These are phyloP conservation scores for Malassezia cuniculi DNA, from an alignment of 1,284 basidiomycete genomes.

Conservation along the genomic window DNA sequence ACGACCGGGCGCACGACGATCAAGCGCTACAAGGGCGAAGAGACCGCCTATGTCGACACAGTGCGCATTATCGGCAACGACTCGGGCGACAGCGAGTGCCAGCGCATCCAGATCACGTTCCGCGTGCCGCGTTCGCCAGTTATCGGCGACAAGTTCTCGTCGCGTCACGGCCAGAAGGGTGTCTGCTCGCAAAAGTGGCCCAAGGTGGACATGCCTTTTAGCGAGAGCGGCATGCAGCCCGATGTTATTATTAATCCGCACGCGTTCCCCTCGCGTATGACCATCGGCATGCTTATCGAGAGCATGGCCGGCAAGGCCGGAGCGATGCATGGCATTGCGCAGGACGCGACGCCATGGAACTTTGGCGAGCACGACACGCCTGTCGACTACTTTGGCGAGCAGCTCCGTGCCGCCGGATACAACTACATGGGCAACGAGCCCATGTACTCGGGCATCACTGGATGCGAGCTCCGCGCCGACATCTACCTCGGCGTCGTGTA, in stretches of 20 bases:
- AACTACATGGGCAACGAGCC: slow-evolving; percentile 99
- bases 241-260: slow-evolving; percentile 99
- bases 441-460: slow-evolving; percentile 99
- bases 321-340: slow-evolving; percentile 91
- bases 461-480: slow-evolving; percentile 92
- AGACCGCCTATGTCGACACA: slow-evolving; percentile 76
- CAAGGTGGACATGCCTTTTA: slow-evolving; percentile 94
- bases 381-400: slow-evolving; percentile 90
- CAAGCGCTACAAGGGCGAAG: slow-evolving; percentile 95
- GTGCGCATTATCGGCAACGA: slow-evolving; percentile 83
- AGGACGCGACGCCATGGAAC: slow-evolving; percentile 71
- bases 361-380: slow-evolving; percentile 93
- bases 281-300: slow-evolving; percentile 99
- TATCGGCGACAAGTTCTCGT: slow-evolving; percentile 98
- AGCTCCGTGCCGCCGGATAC: slow-evolving; percentile 84
- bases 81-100: slow-evolving; percentile 69
- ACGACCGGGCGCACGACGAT: slow-evolving; percentile 68
- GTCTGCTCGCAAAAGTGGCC: slow-evolving; percentile 99
- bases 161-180: slow-evolving; percentile 97
- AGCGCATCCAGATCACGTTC: slow-evolving; percentile 86
- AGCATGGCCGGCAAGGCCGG: slow-evolving; percentile 97
- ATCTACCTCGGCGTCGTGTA: slow-evolving; percentile 98
- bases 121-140: slow-evolving; percentile 88
- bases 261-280: slow-evolving; percentile 99
- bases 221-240: slow-evolving; percentile 95